phyloP scores from a whole-genome alignment of 805 yeast species.

The Candida suzukii region DNA sequence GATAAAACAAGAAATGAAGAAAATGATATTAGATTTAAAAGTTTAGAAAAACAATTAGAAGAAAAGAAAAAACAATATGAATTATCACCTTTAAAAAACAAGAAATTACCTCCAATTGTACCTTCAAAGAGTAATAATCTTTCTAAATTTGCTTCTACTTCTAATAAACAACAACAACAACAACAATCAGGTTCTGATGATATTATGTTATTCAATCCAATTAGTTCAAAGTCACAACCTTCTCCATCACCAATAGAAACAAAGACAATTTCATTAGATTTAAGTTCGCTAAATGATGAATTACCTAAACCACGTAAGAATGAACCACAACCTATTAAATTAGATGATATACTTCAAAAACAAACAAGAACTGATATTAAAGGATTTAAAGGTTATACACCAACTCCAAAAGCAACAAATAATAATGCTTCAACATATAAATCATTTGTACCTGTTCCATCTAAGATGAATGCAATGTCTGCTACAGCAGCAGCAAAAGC shows the following conservation, averaged over 20 bases:
- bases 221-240: background rate
- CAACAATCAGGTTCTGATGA: no score
- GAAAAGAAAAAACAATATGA: slow-evolving; percentile 12
- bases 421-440: background rate
- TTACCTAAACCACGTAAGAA: slow-evolving; percentile 1
- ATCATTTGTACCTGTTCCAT: slow-evolving; percentile 13
- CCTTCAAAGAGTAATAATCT: slow-evolving; percentile 17
- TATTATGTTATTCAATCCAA: background rate
- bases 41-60: slow-evolving; percentile 15
- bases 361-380: slow-evolving; percentile 2
- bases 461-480: slow-evolving; percentile 8
- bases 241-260: slow-evolving; percentile 1
- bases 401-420: background rate
- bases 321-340: slow-evolving; percentile 17
- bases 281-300: slow-evolving; percentile 3
- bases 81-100: slow-evolving; percentile 12
- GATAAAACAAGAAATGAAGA: slow-evolving; percentile 11
- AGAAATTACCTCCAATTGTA: slow-evolving; percentile 19
- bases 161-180: no score
- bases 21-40: slow-evolving; percentile 10
- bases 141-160: slow-evolving; percentile 1
- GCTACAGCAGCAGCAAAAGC: slow-evolving; percentile 18
- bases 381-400: background rate
- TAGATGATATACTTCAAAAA: slow-evolving; percentile 15
- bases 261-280: slow-evolving; percentile 5